Evolutionary conservation across 345 rosid species (phyloP).

Genomic region (Lagerstroemia speciosa): DNA sequence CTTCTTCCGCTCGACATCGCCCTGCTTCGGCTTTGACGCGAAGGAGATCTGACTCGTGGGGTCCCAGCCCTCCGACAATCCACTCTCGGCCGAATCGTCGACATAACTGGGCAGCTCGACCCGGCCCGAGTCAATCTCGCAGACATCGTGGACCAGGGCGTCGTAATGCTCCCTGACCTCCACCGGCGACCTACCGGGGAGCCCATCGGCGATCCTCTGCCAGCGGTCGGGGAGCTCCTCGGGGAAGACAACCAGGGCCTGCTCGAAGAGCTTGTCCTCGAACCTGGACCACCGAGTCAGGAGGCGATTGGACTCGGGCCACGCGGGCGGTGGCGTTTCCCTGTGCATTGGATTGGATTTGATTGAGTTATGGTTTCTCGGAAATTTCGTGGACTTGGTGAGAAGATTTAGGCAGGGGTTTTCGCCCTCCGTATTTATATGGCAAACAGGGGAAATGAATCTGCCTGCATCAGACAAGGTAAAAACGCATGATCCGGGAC

Average conservation of each 20-base stretch:
- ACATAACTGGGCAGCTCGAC: conserved; percentile 49
- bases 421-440: background rate
- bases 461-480: no score
- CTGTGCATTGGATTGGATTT: conserved; percentile 1
- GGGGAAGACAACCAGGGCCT: conserved; percentile 40
- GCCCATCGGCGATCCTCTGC: conserved; percentile 38
- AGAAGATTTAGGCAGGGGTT: conserved; percentile 14
- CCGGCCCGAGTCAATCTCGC: conserved; percentile 59
- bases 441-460: no score
- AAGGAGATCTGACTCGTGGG: conserved; percentile 33
- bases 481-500: background rate
- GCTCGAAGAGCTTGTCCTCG: conserved; percentile 68
- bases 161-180: conserved; percentile 58
- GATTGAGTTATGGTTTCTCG: conserved; percentile 2
- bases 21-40: conserved; percentile 17
- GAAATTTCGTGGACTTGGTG: conserved; percentile 15
- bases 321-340: background rate
- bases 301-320: background rate
- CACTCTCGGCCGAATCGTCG: conserved; percentile 26
- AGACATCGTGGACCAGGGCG: conserved; percentile 42
- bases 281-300: conserved; percentile 36
- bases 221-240: conserved; percentile 56
- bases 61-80: conserved; percentile 14
- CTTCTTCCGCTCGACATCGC: conserved; percentile 50
- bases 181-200: conserved; percentile 34